Percentiles rank a stretch among this genome's conserved stretches.
These are phyloP conservation scores for Magnusiomyces paraingens DNA, from an alignment of 1,139 yeast species.

Conservation along the genomic window DNA sequence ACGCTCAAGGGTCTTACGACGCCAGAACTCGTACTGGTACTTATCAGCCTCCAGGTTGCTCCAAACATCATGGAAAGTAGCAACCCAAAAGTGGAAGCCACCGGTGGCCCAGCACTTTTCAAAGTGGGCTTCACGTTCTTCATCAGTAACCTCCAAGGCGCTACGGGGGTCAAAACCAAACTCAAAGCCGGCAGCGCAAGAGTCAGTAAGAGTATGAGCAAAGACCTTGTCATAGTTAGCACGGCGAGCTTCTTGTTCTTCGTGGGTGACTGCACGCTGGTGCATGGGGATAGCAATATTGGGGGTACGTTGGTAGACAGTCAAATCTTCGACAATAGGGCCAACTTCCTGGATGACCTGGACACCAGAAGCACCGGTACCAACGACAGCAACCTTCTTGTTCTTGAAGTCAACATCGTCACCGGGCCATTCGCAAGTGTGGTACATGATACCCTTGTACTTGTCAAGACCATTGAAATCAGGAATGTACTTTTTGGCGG, in stretches of 20 bases:
- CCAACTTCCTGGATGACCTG: too few relatives aligned
- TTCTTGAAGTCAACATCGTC: slow-evolving; percentile 33
- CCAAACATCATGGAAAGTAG: too few relatives aligned
- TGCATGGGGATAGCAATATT: slow-evolving; percentile 26
- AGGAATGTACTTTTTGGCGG: slow-evolving; percentile 25
- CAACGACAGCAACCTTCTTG: slow-evolving; percentile 39
- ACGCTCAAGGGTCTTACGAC: slow-evolving; percentile 22
- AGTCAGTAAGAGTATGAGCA: too few relatives aligned
- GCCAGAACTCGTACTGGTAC: slow-evolving; percentile 29
- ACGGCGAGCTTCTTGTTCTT: slow-evolving; percentile 23
- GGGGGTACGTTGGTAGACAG: too few relatives aligned
- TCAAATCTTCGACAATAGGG: too few relatives aligned
- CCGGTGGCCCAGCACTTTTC: slow-evolving; percentile 22
- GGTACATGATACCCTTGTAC: slow-evolving; percentile 44
- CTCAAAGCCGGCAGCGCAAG: too few relatives aligned
- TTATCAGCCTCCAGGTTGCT: slow-evolving; percentile 23
- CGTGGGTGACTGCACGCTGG: slow-evolving; percentile 20
- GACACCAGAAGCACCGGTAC: too few relatives aligned
- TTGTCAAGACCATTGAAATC: too few relatives aligned
- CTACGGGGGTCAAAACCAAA: too few relatives aligned
- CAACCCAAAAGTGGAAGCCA: slow-evolving; percentile 28
- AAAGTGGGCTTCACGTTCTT: slow-evolving; percentile 23
- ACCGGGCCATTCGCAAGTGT: slow-evolving; percentile 43
- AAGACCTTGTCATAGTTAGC: slow-evolving; percentile 16
- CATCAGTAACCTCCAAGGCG: too few relatives aligned